Percentiles rank a stretch among this genome's conserved stretches.
Evolutionary conservation across 2,329 filamentous ascomycete species (phyloP).

Genomic region (Exophiala calicioides): DNA sequence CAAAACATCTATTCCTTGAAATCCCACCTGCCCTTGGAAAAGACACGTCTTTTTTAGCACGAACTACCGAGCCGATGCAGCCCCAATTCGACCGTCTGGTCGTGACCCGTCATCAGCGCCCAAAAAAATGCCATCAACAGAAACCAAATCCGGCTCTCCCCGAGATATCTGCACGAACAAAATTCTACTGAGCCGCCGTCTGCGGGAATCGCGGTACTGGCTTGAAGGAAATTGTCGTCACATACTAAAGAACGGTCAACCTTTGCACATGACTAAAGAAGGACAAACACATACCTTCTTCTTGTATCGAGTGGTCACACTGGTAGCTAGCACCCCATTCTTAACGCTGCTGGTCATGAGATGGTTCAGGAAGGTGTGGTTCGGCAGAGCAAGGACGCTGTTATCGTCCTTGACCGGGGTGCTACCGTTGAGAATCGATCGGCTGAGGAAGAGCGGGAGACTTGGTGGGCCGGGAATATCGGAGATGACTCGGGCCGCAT

Average conservation of each 20-base stretch:
- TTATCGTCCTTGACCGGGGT: constrained; percentile 97
- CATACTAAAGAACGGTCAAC: constrained; percentile 64
- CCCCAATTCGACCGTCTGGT: constrained; percentile 2
- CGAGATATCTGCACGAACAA: neutral
- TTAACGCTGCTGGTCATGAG: constrained; percentile 97
- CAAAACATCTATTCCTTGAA: neutral
- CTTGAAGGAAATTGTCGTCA: constrained; percentile 97
- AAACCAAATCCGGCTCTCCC: neutral
- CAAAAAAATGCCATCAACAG: constrained; percentile 1
- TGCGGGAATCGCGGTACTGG: constrained; percentile 60
- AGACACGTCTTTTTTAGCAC: too few species aligned
- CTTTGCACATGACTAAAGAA: neutral
- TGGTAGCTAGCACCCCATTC: constrained; percentile 90
- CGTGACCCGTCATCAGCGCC: neutral
- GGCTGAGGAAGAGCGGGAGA: constrained; percentile 86
- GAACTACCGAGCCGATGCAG: too few species aligned
- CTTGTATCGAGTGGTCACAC: constrained; percentile 95
- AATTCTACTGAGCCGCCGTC: constrained; percentile 6
- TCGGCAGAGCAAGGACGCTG: constrained; percentile 93
- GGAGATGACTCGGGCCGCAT: constrained; percentile 72
- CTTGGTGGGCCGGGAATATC: constrained; percentile 81
- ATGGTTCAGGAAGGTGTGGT: constrained; percentile 95
- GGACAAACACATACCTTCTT: constrained; percentile 61
- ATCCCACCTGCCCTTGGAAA: neutral
- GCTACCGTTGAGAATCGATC: constrained; percentile 89